Evolutionary conservation across 2,329 filamentous ascomycete species (phyloP).

Genomic region (Pseudogymnoascus pannorum): DNA sequence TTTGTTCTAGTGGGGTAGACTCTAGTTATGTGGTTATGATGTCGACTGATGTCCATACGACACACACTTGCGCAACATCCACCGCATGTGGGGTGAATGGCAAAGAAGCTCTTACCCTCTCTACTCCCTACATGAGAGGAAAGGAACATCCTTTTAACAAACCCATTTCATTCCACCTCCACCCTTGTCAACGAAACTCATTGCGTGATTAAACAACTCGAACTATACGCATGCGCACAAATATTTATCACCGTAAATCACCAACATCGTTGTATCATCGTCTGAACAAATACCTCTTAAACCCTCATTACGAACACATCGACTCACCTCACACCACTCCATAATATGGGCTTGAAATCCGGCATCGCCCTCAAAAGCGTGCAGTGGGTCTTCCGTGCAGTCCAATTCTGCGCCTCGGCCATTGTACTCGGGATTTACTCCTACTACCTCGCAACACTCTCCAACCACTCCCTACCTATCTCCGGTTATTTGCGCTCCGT

Average conservation of each 20-base stretch:
- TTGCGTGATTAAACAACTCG: not conserved
- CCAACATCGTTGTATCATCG: conserved; percentile 1
- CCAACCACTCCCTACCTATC: conserved; percentile 57
- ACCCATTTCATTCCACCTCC: not conserved
- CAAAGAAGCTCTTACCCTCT: not conserved
- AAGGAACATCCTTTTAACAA: not conserved
- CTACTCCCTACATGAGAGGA: not conserved
- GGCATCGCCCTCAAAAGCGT: conserved; percentile 59
- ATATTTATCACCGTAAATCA: not conserved
- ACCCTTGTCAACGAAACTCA: not conserved
- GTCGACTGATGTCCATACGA: conserved; percentile 2
- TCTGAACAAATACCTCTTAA: not conserved
- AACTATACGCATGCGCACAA: not conserved
- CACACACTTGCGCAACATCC: conserved; percentile 2
- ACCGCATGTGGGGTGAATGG: conserved; percentile 7
- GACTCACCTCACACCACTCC: not conserved
- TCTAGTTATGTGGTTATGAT: conserved; percentile 2
- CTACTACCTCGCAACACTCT: conserved; percentile 73
- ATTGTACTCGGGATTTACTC: conserved; percentile 73
- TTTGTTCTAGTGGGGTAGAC: not conserved
- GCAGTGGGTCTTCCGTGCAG: conserved; percentile 63
- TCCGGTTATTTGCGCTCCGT: conserved; percentile 63
- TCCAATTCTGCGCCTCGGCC: conserved; percentile 66
- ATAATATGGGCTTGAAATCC: conserved; percentile 46
- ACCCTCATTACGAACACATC: not conserved